A percentile compares a stretch with the other conserved stretches of the same genome.
Conservation (phyloP, 2,329 filamentous ascomycete species). For the Stemphylium vesicarium region DNA sequence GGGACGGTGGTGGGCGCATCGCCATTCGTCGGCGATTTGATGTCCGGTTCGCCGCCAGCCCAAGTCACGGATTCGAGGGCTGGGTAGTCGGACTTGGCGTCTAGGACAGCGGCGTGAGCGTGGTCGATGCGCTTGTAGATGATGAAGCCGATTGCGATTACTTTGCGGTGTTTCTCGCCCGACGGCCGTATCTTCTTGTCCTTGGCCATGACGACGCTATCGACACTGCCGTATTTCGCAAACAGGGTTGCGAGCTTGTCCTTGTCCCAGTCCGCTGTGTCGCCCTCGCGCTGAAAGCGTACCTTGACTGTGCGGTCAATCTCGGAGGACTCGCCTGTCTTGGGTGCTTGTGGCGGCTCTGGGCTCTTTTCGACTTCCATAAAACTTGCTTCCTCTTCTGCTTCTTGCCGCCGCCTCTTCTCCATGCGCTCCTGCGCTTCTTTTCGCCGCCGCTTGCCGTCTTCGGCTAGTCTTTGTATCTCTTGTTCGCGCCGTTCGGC, state of each 20-base stretch:
- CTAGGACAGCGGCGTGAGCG: constrained; percentile 62
- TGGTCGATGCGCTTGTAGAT: constrained; percentile 64
- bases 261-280: constrained; percentile 53
- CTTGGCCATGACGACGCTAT: constrained; percentile 61
- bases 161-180: constrained; percentile 59
- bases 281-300: constrained; percentile 60
- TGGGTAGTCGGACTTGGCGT: constrained; percentile 57
- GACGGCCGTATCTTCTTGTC: constrained; percentile 61
- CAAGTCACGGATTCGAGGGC: constrained; percentile 62
- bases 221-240: constrained; percentile 62
- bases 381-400: constrained; percentile 52
- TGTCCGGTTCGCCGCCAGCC: constrained; percentile 61
- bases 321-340: constrained; percentile 52
- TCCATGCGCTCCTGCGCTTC: constrained; percentile 61
- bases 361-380: constrained; percentile 44
- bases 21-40: constrained; percentile 32
- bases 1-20: constrained; percentile 31
- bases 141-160: constrained; percentile 61
- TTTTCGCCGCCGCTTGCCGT: constrained; percentile 60
- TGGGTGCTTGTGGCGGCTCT: constrained; percentile 23
- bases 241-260: constrained; percentile 57
- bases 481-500: constrained; percentile 66
- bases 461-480: constrained; percentile 54
- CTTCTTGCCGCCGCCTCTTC: constrained; percentile 58
- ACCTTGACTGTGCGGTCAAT: constrained; percentile 65